Evolutionary conservation across 495 filamentous ascomycete species (phyloP), one percentile per base, ranked within the genome.

Genomic region (Astrocystis sublimbata): DNA sequence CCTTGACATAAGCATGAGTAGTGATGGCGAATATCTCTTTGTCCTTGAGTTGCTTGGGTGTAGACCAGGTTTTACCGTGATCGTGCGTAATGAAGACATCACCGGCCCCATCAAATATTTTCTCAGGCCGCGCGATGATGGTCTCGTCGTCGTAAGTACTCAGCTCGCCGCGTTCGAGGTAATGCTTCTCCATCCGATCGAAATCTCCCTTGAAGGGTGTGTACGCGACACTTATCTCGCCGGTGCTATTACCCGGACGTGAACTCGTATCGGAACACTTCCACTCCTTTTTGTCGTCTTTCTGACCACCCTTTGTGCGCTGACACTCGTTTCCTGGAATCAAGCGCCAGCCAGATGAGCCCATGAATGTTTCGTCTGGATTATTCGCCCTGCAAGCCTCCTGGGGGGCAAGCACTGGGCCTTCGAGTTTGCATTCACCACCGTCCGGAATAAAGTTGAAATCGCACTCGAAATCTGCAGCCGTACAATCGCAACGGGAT

Each of bases 271-370:
- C 80, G 15, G 72, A 73, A 64, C 85, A 88, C 65, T 79, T 78
- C 54, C 77, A 78, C 65, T 89, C 82, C 12, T 86, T 78, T 7
- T 79, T 78, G 26, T 86, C 79, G 68, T 89, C 88, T 67, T 86
- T 87, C 17, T 82, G 76, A 8, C 78, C 74, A 28, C 80, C 79
- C 36, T 79, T 77, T 41, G 70, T 78, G 21, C 81, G 83, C 63
- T 88, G 83, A 75, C 94, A 98, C 19, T 81, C 82, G 72, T 98
- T 93, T 3, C 94, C 96, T 9, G 93, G 93, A 54, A 98, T 97
- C 69, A 91, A 83, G 55, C 93, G 86, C 80, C 90, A 98, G 26
- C 94, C 94, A 28, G 93, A 97, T 6, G 87, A 87, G 15, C 89
- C 94, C 77, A 77, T 88, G 72, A 89, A 98, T 12, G 73, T 94